A percentile compares a stretch with the other conserved stretches of the same genome.
Conservation (phyloP, 305 asterid species). For the Fraxinus velutina region DNA sequence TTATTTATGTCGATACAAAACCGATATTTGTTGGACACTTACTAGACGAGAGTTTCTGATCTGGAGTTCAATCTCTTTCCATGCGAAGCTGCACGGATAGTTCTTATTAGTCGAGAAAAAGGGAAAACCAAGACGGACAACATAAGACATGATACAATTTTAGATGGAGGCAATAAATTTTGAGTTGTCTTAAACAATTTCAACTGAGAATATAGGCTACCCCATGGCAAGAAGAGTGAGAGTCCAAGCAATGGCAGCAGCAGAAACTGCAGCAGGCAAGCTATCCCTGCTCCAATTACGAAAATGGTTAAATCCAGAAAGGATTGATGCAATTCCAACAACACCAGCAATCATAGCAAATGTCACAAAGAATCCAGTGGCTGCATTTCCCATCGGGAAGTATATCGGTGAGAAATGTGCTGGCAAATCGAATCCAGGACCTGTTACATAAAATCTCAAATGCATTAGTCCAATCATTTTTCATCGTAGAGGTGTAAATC, state of each 20-base stretch:
- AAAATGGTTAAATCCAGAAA: constrained; percentile 61
- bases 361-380: constrained; percentile 82
- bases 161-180: background rate
- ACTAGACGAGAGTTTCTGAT: constrained; percentile 70
- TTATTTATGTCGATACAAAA: background rate
- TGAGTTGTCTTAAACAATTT: background rate
- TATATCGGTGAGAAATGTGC: constrained; percentile 86
- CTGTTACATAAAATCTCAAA: constrained; percentile 32
- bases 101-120: background rate
- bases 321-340: constrained; percentile 69
- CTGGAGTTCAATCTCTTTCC: constrained; percentile 64
- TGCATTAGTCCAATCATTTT: background rate
- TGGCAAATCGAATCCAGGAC: constrained; percentile 59
- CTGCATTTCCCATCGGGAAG: constrained; percentile 92
- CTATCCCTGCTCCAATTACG: constrained; percentile 60
- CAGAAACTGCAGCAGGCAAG: constrained; percentile 58
- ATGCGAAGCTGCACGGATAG: constrained; percentile 58
- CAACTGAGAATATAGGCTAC: constrained; percentile 29
- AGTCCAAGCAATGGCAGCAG: constrained; percentile 75
- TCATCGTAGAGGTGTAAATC: background rate
- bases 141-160: background rate
- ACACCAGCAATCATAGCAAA: constrained; percentile 76
- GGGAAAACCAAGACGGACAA: background rate
- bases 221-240: constrained; percentile 93
- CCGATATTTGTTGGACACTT: constrained; percentile 23